These are phyloP conservation scores for Candida pseudoglaebosa DNA, from an alignment of 805 yeast genomes.

Conservation along the genomic window DNA sequence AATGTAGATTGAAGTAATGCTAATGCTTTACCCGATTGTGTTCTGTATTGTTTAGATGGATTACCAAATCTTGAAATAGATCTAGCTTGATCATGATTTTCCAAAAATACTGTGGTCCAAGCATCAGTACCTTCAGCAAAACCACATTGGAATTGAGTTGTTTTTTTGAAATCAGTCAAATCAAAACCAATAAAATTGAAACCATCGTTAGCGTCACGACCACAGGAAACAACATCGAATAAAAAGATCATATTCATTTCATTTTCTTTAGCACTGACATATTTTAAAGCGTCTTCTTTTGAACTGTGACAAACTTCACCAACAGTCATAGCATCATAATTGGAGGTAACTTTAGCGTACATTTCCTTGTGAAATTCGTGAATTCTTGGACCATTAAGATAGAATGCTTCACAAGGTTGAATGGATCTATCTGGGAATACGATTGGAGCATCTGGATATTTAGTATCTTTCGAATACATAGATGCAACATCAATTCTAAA, in stretches of 20 bases:
- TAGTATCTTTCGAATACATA: slow-evolving; percentile 45
- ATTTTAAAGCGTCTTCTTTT: slow-evolving; percentile 39
- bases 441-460: slow-evolving; percentile 47
- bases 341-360: slow-evolving; percentile 37
- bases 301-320: slow-evolving; percentile 50
- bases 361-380: slow-evolving; percentile 57
- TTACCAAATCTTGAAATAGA: slow-evolving; percentile 50
- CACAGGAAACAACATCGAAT: slow-evolving; percentile 33
- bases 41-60: slow-evolving; percentile 26
- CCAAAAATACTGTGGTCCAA: slow-evolving; percentile 55
- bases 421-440: slow-evolving; percentile 33
- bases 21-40: slow-evolving; percentile 45
- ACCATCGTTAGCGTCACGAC: slow-evolving; percentile 30
- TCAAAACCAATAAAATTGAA: slow-evolving; percentile 29
- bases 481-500: slow-evolving; percentile 57
- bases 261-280: slow-evolving; percentile 36
- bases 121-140: slow-evolving; percentile 49
- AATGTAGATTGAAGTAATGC: slow-evolving; percentile 44
- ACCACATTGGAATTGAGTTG: slow-evolving; percentile 28
- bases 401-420: slow-evolving; percentile 34
- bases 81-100: slow-evolving; percentile 60
- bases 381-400: slow-evolving; percentile 49
- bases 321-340: slow-evolving; percentile 53
- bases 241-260: slow-evolving; percentile 37
- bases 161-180: slow-evolving; percentile 40